Percentiles rank a stretch among this genome's conserved stretches.
Conservation (phyloP, 768 basidiomycete genomes). For the Boletus coccyginus region DNA sequence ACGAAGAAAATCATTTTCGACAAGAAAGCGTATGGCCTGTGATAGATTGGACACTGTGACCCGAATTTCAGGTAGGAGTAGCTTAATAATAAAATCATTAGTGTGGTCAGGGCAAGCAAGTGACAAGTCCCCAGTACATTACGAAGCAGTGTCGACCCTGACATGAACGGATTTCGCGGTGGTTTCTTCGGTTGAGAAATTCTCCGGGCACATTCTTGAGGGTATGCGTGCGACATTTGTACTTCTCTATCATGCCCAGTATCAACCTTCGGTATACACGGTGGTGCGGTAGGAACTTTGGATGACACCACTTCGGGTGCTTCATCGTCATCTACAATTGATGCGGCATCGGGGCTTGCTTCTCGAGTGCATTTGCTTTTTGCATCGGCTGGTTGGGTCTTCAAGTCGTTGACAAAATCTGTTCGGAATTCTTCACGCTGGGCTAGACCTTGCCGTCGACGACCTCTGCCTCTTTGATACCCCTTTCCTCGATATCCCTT, state of each 20-base stretch:
- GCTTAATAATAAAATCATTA: conserved; percentile 38
- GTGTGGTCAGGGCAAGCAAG: neutral
- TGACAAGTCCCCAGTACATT: conserved; percentile 50
- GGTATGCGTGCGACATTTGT: conserved; percentile 1
- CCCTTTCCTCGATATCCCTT: conserved; percentile 6
- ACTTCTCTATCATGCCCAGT: neutral
- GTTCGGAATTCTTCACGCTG: neutral
- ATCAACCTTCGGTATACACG: conserved; percentile 7
- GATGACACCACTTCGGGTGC: conserved; percentile 61
- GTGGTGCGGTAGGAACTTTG: conserved; percentile 32
- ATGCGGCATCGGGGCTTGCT: conserved; percentile 18
- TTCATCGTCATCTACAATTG: conserved; percentile 37
- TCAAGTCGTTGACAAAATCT: neutral
- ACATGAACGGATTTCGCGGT: conserved; percentile 61
- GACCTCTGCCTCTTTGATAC: conserved; percentile 31
- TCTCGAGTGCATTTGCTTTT: neutral
- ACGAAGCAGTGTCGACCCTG: conserved; percentile 69
- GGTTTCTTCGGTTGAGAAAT: conserved; percentile 46
- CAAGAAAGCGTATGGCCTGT: conserved; percentile 87
- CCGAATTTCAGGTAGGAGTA: conserved; percentile 82
- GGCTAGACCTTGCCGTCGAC: conserved; percentile 17
- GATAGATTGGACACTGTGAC: conserved; percentile 89
- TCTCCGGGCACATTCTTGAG: conserved; percentile 20
- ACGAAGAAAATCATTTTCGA: conserved; percentile 83
- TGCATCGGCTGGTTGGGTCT: neutral